Percentiles rank a stretch among this genome's conserved stretches.
Conservation (phyloP, 2,329 filamentous ascomycete species). For the Pseudopyricularia javanii region DNA sequence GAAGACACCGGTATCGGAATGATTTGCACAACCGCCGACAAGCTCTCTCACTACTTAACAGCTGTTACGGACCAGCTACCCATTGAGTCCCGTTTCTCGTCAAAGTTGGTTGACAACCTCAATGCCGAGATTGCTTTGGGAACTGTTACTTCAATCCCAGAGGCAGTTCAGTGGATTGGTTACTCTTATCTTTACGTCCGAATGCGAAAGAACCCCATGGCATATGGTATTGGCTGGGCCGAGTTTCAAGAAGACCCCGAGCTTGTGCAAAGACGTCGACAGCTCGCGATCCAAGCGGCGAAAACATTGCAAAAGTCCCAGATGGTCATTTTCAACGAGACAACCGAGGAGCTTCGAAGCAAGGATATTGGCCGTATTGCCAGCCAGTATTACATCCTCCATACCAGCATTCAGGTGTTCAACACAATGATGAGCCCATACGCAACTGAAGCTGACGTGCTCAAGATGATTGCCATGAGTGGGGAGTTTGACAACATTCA, state of each 20-base stretch:
- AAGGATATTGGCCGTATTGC: conserved; percentile 96
- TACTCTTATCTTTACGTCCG: conserved; percentile 97
- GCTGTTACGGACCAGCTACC: conserved; percentile 93
- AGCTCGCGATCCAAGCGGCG: conserved; percentile 81
- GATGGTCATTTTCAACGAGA: conserved; percentile 98
- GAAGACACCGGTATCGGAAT: conserved; percentile 97
- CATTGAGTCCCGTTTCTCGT: conserved; percentile 92
- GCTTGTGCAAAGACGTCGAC: conserved; percentile 72
- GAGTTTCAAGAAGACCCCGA: conserved; percentile 82
- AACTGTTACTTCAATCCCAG: conserved; percentile 85
- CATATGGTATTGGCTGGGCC: conserved; percentile 90
- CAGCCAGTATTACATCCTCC: conserved; percentile 91
- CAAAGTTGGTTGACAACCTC: conserved; percentile 88
- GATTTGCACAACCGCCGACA: conserved; percentile 95
- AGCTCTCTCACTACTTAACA: conserved; percentile 77
- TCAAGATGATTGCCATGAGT: conserved; percentile 95
- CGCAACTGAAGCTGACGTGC: conserved; percentile 79
- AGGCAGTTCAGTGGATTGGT: conserved; percentile 93
- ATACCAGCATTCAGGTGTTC: conserved; percentile 91
- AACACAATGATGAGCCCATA: conserved; percentile 84
- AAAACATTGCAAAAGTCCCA: conserved; percentile 80
- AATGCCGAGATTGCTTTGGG: conserved; percentile 91
- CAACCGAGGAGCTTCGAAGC: conserved; percentile 79
- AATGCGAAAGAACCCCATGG: conserved; percentile 83
- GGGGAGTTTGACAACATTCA: conserved; percentile 97